Evolutionary conservation across 1,284 basidiomycete species (phyloP), one percentile per base, ranked within the genome.

Genomic region (Ceratobasidium sp.): DNA sequence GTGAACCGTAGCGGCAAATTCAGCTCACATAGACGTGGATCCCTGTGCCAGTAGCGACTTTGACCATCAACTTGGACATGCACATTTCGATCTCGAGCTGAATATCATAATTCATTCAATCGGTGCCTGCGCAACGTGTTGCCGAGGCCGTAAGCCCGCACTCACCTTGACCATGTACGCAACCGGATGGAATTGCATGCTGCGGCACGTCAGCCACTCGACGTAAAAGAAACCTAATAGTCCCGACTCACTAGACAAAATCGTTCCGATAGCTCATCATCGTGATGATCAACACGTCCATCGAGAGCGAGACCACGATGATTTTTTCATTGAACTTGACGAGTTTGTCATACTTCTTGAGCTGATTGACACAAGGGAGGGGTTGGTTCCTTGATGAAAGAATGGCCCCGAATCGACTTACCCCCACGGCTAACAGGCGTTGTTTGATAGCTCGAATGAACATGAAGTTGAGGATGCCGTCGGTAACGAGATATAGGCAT

Each of bases 401-500:
- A 24, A 27, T 16, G 19, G n/a, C 22, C 4, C 8, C 34, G 54
- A 34, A 22, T 22, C 16, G 37, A 34, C 61, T 59, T n/a, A 77
- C 43, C 1, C 77, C 77, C 49, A 74, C 73, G 0, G n/a, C 24
- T 31, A 77, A 51, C 4, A 78, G 78, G 0, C 76, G 76, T 39
- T 75, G 48, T 56, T 43, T 41, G 48, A 78, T 76, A 22, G 48
- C 61, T 1, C 49, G 19, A 22, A 78, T 72, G 68, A 78, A 78
- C 48, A 76, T 53, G 11, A 31, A 58, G 73, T 77, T 77, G 31
- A 77, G 74, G 5, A 63, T 65, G 11, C 61, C 72, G 41, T 78
- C 78, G 31, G 77, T 74, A 14, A 77, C 53, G 37, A 78, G 74
- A 73, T 78, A 78, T 8, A 78, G 64, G 63, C 68, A 53, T 64